Percentiles rank a stretch among this genome's conserved stretches.
phyloP scores from a whole-genome alignment of 108 stramenopile species.

The Nitzschia palea region DNA sequence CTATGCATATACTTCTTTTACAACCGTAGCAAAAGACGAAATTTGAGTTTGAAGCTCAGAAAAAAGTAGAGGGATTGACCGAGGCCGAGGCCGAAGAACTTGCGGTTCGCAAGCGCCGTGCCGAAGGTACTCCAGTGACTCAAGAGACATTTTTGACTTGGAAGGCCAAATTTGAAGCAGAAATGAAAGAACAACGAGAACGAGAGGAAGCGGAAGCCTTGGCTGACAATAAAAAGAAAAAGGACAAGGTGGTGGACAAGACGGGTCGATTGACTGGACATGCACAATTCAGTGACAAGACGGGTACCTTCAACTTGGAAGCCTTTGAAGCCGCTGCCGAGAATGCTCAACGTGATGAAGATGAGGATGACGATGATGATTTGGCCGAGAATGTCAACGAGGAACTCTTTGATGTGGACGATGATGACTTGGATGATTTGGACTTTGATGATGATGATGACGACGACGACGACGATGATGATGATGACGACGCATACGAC shows the following conservation, averaged over 20 bases:
- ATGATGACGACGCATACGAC: slow-evolving; percentile 63
- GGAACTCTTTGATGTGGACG: slow-evolving; percentile 79
- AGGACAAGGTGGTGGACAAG: slow-evolving; percentile 49
- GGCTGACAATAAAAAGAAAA: slow-evolving; percentile 29
- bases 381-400: slow-evolving; percentile 45
- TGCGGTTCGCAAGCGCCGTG: slow-evolving; percentile 78
- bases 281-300: slow-evolving; percentile 69
- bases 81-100: slow-evolving; percentile 82
- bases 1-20: not conserved
- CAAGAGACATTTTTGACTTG: slow-evolving; percentile 70
- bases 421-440: slow-evolving; percentile 75
- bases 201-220: slow-evolving; percentile 38
- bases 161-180: slow-evolving; percentile 67
- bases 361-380: slow-evolving; percentile 54
- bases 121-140: slow-evolving; percentile 82
- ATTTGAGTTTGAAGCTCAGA: slow-evolving; percentile 80
- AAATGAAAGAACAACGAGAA: slow-evolving; percentile 54
- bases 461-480: slow-evolving; percentile 62
- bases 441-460: slow-evolving; percentile 75
- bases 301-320: slow-evolving; percentile 70
- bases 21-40: slow-evolving; percentile 54
- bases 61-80: slow-evolving; percentile 67
- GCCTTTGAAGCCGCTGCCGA: slow-evolving; percentile 82
- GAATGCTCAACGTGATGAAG: slow-evolving; percentile 59
- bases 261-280: slow-evolving; percentile 70